phyloP scores from a whole-genome alignment of 129 eudicot species.

The Tanacetum coccineum region DNA sequence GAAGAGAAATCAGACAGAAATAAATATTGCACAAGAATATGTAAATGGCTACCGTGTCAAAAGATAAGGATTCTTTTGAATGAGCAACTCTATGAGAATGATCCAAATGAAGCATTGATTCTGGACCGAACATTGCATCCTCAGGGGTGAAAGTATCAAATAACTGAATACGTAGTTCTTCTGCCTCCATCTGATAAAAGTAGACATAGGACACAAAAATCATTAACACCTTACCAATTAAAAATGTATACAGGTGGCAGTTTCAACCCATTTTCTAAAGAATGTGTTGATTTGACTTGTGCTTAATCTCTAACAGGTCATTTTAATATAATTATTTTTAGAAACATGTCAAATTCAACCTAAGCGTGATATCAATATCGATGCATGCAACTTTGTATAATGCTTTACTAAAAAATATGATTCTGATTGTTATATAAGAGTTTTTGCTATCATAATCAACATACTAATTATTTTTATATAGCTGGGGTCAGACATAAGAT shows the following conservation, averaged over 20 bases:
- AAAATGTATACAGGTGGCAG: neutral
- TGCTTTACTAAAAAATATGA: neutral
- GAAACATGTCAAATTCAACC: no score
- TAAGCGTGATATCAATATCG: no score
- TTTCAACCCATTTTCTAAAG: neutral
- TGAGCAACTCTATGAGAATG: conserved; percentile 47
- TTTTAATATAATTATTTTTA: no score
- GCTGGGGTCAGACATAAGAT: neutral
- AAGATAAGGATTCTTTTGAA: conserved; percentile 68
- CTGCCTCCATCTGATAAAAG: conserved; percentile 52
- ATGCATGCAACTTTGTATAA: neutral
- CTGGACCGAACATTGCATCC: conserved; percentile 74
- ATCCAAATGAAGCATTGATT: conserved; percentile 55
- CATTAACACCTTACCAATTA: neutral
- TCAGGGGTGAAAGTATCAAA: conserved; percentile 70
- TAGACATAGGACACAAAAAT: neutral
- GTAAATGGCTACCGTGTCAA: conserved; percentile 54
- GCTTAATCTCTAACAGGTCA: neutral
- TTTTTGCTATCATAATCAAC: neutral
- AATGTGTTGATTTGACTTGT: neutral
- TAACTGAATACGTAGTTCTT: conserved; percentile 59
- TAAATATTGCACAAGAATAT: neutral
- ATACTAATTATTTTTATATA: neutral
- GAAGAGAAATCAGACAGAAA: neutral
- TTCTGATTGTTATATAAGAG: neutral